Conservation (phyloP, 2,329 filamentous ascomycete species). For the Ophiostoma ulmi region DNA sequence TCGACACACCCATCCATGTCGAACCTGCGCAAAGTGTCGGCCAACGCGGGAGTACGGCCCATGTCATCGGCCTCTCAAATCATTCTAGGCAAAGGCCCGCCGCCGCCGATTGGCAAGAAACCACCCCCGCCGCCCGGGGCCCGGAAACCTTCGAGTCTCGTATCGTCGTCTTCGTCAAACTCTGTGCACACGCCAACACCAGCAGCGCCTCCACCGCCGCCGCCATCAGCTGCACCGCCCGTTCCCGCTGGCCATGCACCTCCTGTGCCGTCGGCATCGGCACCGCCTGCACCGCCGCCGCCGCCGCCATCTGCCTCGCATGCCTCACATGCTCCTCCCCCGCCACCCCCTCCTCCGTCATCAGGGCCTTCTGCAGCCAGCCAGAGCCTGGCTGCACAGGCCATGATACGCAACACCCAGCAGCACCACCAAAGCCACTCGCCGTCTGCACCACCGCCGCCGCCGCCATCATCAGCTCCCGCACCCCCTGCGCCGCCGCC, state of each 20-base stretch:
- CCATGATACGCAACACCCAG: constrained; percentile 36
- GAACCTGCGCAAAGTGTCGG: constrained; percentile 53
- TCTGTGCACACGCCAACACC: constrained; percentile 34
- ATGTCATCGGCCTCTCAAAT: constrained; percentile 55
- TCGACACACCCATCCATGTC: constrained; percentile 42
- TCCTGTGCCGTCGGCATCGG: constrained; percentile 41
- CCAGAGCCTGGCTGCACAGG: constrained; percentile 39
- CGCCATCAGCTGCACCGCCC: constrained; percentile 33
- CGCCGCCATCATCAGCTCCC: constrained; percentile 30
- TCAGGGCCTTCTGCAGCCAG: constrained; percentile 34
- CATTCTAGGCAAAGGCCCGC: constrained; percentile 54
- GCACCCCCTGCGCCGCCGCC: constrained; percentile 30
- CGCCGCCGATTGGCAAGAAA: constrained; percentile 74
- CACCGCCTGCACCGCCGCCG: constrained; percentile 36
- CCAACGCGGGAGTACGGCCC: constrained; percentile 47
- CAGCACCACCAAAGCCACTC: constrained; percentile 27
- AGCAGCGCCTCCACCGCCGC: constrained; percentile 36
- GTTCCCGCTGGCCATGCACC: constrained; percentile 33
- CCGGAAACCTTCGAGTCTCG: constrained; percentile 48
- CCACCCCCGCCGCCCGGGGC: constrained; percentile 58
- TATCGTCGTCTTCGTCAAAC: constrained; percentile 16
- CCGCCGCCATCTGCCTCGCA: constrained; percentile 30
- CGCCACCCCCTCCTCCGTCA: constrained; percentile 35
- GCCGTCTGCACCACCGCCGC: constrained; percentile 30
- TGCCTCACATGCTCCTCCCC: constrained; percentile 34